phyloP scores from a whole-genome alignment of 805 yeast species.

The baker's yeast (Saccharomyces cerevisiae) region DNA sequence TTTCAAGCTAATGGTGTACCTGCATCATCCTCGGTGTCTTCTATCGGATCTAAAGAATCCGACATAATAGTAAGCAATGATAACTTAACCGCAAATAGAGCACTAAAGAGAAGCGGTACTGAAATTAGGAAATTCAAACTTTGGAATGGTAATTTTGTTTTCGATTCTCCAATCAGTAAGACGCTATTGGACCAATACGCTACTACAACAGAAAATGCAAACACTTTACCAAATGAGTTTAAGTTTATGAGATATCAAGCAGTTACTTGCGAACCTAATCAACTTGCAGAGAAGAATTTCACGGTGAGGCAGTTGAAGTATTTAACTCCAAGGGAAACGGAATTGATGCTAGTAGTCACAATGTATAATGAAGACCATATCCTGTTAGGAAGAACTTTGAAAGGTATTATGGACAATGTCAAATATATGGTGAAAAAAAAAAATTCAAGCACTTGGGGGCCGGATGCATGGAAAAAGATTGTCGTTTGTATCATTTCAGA shows the following conservation, averaged over 20 bases:
- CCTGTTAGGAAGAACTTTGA: conserved; percentile 72
- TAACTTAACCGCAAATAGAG: conserved; percentile 1
- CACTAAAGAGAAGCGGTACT: conserved; percentile 17
- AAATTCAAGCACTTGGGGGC: conserved; percentile 80
- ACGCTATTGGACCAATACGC: conserved; percentile 47
- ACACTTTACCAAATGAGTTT: conserved; percentile 50
- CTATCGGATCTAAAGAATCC: conserved; percentile 4
- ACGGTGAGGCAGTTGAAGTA: conserved; percentile 79
- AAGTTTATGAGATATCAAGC: conserved; percentile 89
- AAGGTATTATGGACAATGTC: conserved; percentile 86
- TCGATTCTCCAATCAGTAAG: conserved; percentile 84
- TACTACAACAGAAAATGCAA: conserved; percentile 36
- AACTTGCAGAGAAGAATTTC: conserved; percentile 54
- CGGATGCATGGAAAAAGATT: conserved; percentile 88
- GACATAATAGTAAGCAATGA: conserved; percentile 1
- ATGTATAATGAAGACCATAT: conserved; percentile 87
- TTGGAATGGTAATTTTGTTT: conserved; percentile 65
- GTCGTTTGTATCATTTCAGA: conserved; percentile 87
- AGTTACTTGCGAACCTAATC: conserved; percentile 82
- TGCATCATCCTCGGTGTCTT: conserved; percentile 8
- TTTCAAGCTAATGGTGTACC: conserved; percentile 7
- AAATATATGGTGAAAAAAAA: conserved; percentile 59
- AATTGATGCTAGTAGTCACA: conserved; percentile 76
- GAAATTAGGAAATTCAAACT: conserved; percentile 27
- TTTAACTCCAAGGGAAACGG: conserved; percentile 71